Conservation (phyloP, 805 yeast genomes). For the Myxozyma vanderwaltii region DNA sequence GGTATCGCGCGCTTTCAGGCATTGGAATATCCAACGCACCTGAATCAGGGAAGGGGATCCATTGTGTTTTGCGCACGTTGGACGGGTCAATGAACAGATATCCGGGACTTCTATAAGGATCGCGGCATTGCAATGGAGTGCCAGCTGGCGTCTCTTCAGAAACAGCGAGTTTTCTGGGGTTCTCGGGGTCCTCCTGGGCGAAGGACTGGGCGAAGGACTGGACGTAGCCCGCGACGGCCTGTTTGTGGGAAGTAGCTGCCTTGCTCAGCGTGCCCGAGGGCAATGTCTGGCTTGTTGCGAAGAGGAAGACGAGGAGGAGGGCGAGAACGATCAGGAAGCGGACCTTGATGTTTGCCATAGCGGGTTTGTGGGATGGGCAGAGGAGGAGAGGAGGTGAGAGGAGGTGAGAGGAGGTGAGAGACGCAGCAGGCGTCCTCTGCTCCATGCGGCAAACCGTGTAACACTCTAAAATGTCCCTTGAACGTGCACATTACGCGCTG, state of each 20-base stretch:
- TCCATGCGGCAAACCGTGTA: too few relatives aligned
- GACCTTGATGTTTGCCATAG: too few relatives aligned
- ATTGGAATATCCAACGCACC: constrained; percentile 13
- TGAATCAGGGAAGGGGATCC: constrained; percentile 20
- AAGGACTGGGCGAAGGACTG: too few relatives aligned
- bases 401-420: background rate
- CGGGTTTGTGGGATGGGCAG: too few relatives aligned
- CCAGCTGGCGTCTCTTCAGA: background rate
- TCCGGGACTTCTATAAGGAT: constrained; percentile 30
- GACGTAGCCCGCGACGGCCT: too few relatives aligned
- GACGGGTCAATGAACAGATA: constrained; percentile 15
- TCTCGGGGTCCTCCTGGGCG: too few relatives aligned
- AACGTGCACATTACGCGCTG: too few relatives aligned
- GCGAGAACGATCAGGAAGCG: constrained; percentile 10
- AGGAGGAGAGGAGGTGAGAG: background rate
- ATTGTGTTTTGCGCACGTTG: constrained; percentile 6
- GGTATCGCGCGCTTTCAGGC: constrained; percentile 26
- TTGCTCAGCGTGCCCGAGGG: background rate
- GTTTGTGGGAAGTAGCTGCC: too few relatives aligned
- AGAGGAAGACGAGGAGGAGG: background rate
- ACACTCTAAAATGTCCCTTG: too few relatives aligned
- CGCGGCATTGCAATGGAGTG: constrained; percentile 11
- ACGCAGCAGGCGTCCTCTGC: too few relatives aligned
- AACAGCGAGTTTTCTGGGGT: too few relatives aligned
- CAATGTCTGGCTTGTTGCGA: background rate